Evolutionary conservation across 148 eudicot species (phyloP), one percentile per base, ranked within the genome.

Genomic region (Camellia sinensis): DNA sequence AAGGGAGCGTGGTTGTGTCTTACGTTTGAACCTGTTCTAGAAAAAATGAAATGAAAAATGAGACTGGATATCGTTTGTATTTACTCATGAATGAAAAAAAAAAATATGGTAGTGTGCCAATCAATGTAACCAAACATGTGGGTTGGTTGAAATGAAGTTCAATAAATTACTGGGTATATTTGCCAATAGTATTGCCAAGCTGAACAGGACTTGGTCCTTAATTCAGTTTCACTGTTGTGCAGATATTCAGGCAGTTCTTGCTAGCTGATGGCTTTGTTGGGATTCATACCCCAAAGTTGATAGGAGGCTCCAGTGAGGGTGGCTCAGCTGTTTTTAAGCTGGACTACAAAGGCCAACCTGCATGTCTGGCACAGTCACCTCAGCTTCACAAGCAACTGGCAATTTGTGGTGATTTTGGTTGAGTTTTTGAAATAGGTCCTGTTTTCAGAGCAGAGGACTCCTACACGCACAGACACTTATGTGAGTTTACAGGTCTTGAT

Each of bases 361-460:
- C 99, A 64, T 95, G 99, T 81, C 85, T 95, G 97, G 37, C 99
- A 59, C 99, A 95, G 83, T 95, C 99, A 70, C 99, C 99, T 56
- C 99, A 93, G 82, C 97, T 95, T 86, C 94, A 93, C 89, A 95
- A 95, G 83, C 99, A 95, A 82, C 92, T 93, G 94, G 84, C 97
- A 15, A 93, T 95, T 7, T 90, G 90, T 84, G 99, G 97, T 79
- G 97, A 92, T 83, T 90, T 93, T 87, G 87, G 85, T 67, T 92
- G 93, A 67, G 99, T 95, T 53, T 95, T 89, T 88, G 99, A 93
- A 85, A 81, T 92, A 67, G 99, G 99, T 74, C 91, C 97, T 75
- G 99, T 95, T 75, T 95, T 90, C 76, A 95, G 99, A 84, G 99
- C 99, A 6, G 99, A 95, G 85, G 94, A 93, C 75, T 95, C 99